These are phyloP conservation scores for Carex arenaria DNA, from an alignment of 202 grass and related monocot species.

Conservation along the genomic window DNA sequence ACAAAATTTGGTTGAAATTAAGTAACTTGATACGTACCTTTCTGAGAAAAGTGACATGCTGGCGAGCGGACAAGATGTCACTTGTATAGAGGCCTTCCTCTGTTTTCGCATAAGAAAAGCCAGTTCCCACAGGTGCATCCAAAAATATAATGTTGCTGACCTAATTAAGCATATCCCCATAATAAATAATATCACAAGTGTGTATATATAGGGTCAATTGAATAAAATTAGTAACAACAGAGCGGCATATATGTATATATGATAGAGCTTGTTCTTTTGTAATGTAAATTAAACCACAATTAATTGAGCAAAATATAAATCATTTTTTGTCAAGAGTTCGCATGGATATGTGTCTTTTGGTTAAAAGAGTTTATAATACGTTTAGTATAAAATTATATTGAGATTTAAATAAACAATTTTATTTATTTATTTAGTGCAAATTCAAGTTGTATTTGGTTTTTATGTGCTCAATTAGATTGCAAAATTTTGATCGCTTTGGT, in stretches of 20 bases:
- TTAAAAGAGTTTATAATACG: not conserved
- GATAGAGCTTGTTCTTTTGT: not conserved
- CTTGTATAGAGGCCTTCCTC: conserved; percentile 36
- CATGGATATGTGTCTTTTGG: not conserved
- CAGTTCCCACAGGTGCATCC: conserved; percentile 58
- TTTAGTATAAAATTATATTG: not conserved
- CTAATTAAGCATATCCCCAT: not conserved
- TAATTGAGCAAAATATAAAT: not conserved
- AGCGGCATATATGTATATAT: not conserved
- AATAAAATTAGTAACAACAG: not conserved
- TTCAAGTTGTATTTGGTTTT: too few species aligned
- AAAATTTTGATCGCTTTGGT: too few species aligned
- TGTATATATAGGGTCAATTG: not conserved
- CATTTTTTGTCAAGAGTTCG: not conserved
- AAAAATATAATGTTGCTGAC: conserved; percentile 67
- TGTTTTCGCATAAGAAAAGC: conserved; percentile 44
- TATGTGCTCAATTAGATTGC: too few species aligned
- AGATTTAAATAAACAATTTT: not conserved
- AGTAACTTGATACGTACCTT: conserved; percentile 29
- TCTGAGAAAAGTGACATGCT: conserved; percentile 36
- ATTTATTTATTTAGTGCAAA: too few species aligned
- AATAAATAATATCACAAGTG: not conserved
- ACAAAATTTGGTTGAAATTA: not conserved
- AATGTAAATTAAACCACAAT: not conserved
- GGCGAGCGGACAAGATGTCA: conserved; percentile 28